These are phyloP conservation scores for Striga hermonthica DNA, from an alignment of 305 asterid genomes.

Conservation along the genomic window DNA sequence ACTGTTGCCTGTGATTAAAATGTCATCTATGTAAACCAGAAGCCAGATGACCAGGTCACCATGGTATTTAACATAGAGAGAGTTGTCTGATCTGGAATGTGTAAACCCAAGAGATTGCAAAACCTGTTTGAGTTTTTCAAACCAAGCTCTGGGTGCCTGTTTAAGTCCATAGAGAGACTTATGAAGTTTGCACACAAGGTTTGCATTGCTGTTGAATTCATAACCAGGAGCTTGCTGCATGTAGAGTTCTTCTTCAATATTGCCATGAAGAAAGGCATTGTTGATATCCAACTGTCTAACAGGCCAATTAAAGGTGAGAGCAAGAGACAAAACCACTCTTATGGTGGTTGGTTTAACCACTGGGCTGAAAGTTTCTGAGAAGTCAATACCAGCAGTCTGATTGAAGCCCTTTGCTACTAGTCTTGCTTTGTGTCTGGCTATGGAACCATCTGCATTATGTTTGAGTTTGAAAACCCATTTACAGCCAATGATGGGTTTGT, in stretches of 20 bases:
- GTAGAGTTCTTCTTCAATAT: neutral
- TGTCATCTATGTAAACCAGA: neutral
- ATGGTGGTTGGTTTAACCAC: neutral
- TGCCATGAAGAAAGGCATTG: neutral
- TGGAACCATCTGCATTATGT: neutral
- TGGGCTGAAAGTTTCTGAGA: neutral
- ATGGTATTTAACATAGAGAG: neutral
- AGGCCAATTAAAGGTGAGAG: neutral
- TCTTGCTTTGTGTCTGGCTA: neutral
- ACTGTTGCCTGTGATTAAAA: neutral
- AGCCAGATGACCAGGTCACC: neutral
- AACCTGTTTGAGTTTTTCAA: neutral
- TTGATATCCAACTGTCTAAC: neutral
- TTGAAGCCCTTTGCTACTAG: neutral
- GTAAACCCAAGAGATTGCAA: neutral
- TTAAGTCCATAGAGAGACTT: neutral
- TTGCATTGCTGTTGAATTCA: neutral
- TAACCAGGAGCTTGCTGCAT: neutral
- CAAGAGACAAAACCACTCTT: neutral
- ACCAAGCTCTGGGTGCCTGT: neutral
- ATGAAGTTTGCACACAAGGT: neutral
- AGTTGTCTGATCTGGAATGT: neutral
- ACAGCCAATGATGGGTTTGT: neutral
- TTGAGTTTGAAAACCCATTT: neutral
- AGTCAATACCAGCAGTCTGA: neutral